phyloP scores from a whole-genome alignment of 2,329 filamentous ascomycete species.

The Dactylonectria estremocensis region DNA sequence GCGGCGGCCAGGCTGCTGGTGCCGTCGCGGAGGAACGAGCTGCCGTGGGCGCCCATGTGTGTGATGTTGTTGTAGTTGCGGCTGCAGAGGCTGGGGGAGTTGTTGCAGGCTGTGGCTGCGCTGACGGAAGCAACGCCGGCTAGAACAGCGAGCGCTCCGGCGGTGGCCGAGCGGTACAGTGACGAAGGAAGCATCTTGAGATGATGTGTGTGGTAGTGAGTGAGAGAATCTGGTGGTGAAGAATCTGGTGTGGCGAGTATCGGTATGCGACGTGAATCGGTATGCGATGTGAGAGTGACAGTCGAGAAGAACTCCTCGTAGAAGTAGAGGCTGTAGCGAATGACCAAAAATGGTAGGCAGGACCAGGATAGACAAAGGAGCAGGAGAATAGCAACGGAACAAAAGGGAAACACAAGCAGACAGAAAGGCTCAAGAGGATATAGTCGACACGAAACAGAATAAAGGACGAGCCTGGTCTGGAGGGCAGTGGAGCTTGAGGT shows the following conservation, averaged over 20 bases:
- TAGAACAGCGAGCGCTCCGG: slow-evolving; percentile 41
- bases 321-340: slow-evolving; percentile 1
- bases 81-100: slow-evolving; percentile 81
- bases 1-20: slow-evolving; percentile 73
- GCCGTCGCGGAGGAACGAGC: slow-evolving; percentile 77
- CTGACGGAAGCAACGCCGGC: slow-evolving; percentile 41
- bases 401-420: background rate
- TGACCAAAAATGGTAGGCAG: background rate
- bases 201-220: slow-evolving; percentile 13
- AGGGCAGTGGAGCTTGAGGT: slow-evolving; percentile 29
- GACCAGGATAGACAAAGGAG: slow-evolving; percentile 6
- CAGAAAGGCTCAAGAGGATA: slow-evolving; percentile 18
- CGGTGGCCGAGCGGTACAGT: slow-evolving; percentile 37
- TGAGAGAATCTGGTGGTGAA: background rate
- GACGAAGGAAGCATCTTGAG: slow-evolving; percentile 43
- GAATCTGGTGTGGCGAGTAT: slow-evolving; percentile 1
- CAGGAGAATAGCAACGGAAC: background rate
- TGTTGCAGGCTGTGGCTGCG: slow-evolving; percentile 77
- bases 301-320: background rate
- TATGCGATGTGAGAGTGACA: background rate
- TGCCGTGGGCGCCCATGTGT: slow-evolving; percentile 83
- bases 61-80: slow-evolving; percentile 83
- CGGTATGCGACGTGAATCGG: no score
- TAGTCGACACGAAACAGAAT: slow-evolving; percentile 22
- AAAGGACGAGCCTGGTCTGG: slow-evolving; percentile 20